phyloP scores from a whole-genome alignment of 768 basidiomycete species.

The Russula compacta region DNA sequence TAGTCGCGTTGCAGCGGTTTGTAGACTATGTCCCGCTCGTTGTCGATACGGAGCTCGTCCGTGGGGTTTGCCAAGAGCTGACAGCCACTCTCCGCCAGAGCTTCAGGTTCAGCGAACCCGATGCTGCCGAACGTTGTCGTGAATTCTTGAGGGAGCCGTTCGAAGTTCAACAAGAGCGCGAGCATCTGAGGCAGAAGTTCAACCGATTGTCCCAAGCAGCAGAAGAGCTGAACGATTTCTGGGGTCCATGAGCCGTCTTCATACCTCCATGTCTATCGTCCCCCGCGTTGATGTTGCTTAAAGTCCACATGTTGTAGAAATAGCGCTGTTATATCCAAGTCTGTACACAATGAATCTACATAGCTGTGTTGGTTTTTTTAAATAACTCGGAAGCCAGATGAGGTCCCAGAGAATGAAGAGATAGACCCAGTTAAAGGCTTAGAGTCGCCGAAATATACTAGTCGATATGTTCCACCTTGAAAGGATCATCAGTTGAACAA shows the following conservation, averaged over 20 bases:
- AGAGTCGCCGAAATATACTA: slow-evolving; percentile 68
- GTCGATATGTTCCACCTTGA: slow-evolving; percentile 59
- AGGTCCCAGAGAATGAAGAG: slow-evolving; percentile 50
- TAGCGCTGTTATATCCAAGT: neutral
- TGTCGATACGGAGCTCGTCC: slow-evolving; percentile 15
- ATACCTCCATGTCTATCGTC: too few relatives aligned
- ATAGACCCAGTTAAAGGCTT: slow-evolving; percentile 60
- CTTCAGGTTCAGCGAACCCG: slow-evolving; percentile 3
- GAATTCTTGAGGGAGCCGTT: neutral
- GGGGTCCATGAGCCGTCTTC: neutral
- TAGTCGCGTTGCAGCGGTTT: slow-evolving; percentile 12
- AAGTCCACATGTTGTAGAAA: neutral
- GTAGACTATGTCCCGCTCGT: slow-evolving; percentile 13
- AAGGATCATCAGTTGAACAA: neutral
- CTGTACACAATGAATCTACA: neutral
- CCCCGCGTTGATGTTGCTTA: neutral
- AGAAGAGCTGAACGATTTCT: neutral
- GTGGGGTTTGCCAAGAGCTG: slow-evolving; percentile 1
- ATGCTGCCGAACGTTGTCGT: slow-evolving; percentile 3
- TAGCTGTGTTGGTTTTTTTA: slow-evolving; percentile 15
- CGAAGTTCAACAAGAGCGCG: neutral
- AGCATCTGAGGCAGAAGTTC: neutral
- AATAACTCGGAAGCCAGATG: slow-evolving; percentile 51
- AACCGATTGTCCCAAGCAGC: neutral
- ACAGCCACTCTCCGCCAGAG: neutral